Evolutionary conservation across 2,329 filamentous ascomycete species (phyloP).

Genomic region (Rhytidhysteron rufulum): DNA sequence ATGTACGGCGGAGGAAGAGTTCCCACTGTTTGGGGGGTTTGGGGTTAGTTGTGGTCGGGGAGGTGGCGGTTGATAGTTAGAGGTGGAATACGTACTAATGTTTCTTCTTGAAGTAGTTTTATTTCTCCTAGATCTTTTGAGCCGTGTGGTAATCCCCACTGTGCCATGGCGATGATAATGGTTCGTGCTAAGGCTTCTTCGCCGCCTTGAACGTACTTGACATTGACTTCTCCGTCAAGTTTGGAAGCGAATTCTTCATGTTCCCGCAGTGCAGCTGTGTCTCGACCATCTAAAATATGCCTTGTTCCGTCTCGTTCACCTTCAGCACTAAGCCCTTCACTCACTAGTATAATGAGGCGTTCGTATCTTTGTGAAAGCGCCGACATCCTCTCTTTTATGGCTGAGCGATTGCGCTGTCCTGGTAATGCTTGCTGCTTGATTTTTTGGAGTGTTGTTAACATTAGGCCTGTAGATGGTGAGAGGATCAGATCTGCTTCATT

Average conservation of each 20-base stretch:
- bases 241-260: slow-evolving; percentile 49
- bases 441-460: slow-evolving; percentile 68
- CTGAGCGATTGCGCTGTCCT: slow-evolving; percentile 42
- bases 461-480: slow-evolving; percentile 64
- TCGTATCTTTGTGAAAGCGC: slow-evolving; percentile 60
- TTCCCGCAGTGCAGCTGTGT: slow-evolving; percentile 45
- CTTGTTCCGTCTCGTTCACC: slow-evolving; percentile 17
- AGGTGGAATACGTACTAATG: slow-evolving; percentile 30
- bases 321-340: slow-evolving; percentile 35
- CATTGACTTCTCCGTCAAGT: slow-evolving; percentile 35
- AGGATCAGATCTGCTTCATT: slow-evolving; percentile 70
- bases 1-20: slow-evolving; percentile 60
- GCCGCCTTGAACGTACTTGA: slow-evolving; percentile 40
- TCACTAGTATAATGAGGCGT: slow-evolving; percentile 63
- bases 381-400: slow-evolving; percentile 53
- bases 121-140: slow-evolving; percentile 24
- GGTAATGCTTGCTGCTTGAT: slow-evolving; percentile 69
- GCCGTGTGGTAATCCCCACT: slow-evolving; percentile 30
- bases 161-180: slow-evolving; percentile 26
- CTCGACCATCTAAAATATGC: slow-evolving; percentile 30
- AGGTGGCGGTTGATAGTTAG: not conserved
- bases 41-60: not conserved
- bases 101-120: slow-evolving; percentile 54
- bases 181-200: slow-evolving; percentile 35
- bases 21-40: slow-evolving; percentile 50